These are phyloP conservation scores for Anthostomella pinea DNA, from an alignment of 2,329 filamentous ascomycete genomes.

Conservation along the genomic window DNA sequence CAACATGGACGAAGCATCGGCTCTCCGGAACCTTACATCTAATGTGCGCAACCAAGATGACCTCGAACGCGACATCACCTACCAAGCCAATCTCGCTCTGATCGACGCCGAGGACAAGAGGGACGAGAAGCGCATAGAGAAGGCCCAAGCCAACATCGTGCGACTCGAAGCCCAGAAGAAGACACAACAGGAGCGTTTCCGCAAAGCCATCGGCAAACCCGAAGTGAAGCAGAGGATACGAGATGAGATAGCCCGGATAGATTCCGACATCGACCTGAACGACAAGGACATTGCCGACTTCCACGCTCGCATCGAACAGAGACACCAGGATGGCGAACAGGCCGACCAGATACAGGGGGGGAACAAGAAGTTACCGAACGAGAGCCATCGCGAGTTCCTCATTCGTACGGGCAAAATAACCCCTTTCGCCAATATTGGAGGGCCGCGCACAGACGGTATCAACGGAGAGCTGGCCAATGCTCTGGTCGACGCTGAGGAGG, in stretches of 20 bases:
- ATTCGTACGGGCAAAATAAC: constrained; percentile 98
- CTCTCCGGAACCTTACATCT: constrained; percentile 61
- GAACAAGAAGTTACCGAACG: constrained; percentile 67
- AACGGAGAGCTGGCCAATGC: constrained; percentile 72
- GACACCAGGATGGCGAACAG: constrained; percentile 54
- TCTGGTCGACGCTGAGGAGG: constrained; percentile 79
- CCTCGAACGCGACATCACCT: constrained; percentile 78
- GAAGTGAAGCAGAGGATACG: constrained; percentile 56
- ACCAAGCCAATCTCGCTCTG: constrained; percentile 57
- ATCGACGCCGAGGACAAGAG: constrained; percentile 62
- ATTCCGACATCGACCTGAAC: constrained; percentile 61
- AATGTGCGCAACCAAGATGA: constrained; percentile 84
- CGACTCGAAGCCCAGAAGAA: constrained; percentile 66
- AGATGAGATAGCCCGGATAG: constrained; percentile 63
- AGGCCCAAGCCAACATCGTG: constrained; percentile 49
- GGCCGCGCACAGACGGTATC: constrained; percentile 57
- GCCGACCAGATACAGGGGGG: constrained; percentile 43
- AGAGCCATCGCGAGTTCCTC: constrained; percentile 83
- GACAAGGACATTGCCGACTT: constrained; percentile 78
- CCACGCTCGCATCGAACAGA: constrained; percentile 72
- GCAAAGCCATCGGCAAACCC: constrained; percentile 42
- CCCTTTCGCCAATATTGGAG: constrained; percentile 79
- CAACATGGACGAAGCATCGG: constrained; percentile 54
- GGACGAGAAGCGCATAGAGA: constrained; percentile 61
- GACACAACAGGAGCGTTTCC: constrained; percentile 47